Evolutionary conservation across 2,329 filamentous ascomycete species (phyloP).

Genomic region (Fusarium heterosporum): DNA sequence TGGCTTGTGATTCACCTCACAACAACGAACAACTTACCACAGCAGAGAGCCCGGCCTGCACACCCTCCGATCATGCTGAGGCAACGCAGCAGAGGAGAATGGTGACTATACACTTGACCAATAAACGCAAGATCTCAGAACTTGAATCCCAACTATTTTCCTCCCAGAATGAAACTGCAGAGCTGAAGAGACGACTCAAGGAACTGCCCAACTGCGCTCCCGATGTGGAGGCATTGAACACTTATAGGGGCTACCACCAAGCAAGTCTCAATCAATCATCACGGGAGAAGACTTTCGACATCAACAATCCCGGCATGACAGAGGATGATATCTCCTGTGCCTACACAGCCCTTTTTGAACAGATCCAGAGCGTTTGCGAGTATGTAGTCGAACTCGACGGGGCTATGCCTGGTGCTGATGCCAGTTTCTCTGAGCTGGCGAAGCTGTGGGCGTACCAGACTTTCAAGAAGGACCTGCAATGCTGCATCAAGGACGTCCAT

Average conservation of each 20-base stretch:
- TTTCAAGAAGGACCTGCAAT: background rate
- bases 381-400: background rate
- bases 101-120: background rate
- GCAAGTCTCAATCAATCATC: background rate
- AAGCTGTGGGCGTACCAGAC: background rate
- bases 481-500: background rate
- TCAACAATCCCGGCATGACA: background rate
- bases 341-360: background rate
- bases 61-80: background rate
- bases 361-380: background rate
- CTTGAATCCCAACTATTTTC: background rate
- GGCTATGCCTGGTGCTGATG: no score
- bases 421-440: background rate
- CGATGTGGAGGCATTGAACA: background rate
- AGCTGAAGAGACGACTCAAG: background rate
- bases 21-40: background rate
- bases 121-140: background rate
- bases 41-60: background rate
- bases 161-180: background rate
- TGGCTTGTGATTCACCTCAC: background rate
- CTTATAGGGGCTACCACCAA: background rate
- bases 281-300: background rate
- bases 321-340: background rate
- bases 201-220: background rate
- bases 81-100: background rate